These are phyloP conservation scores for Bocquillonia castaneifolia DNA, from an alignment of 441 rosid genomes.

Conservation along the genomic window DNA sequence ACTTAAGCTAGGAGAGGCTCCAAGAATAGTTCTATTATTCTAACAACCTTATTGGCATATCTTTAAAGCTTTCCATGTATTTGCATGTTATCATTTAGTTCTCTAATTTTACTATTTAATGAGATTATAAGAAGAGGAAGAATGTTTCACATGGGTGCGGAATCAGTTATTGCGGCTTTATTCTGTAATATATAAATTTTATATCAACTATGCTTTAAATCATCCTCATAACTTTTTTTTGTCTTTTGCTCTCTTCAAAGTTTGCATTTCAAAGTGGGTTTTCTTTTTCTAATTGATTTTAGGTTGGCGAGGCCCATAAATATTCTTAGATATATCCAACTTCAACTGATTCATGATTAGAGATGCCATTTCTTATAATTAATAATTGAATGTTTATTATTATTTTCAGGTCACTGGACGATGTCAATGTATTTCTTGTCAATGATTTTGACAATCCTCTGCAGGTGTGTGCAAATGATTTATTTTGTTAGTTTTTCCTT, in stretches of 20 bases:
- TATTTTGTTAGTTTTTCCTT: slow-evolving; percentile 4
- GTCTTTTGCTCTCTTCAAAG: background rate
- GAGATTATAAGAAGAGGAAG: slow-evolving; percentile 9
- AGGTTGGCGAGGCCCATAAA: background rate
- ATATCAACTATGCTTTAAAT: background rate
- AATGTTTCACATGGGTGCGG: background rate
- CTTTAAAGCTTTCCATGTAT: background rate
- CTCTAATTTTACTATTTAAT: background rate
- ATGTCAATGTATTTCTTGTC: slow-evolving; percentile 83
- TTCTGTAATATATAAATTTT: background rate
- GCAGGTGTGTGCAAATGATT: slow-evolving; percentile 49
- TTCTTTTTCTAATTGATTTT: background rate
- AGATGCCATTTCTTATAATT: slow-evolving; percentile 18
- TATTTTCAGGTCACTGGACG: slow-evolving; percentile 70
- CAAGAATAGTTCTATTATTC: too few relatives aligned
- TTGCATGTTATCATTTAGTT: background rate
- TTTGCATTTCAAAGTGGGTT: background rate
- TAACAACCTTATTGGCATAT: background rate
- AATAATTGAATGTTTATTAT: slow-evolving; percentile 1
- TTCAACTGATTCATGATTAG: background rate
- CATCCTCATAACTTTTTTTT: background rate
- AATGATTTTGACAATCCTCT: slow-evolving; percentile 85
- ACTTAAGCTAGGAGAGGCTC: too few relatives aligned
- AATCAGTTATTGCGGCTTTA: background rate
- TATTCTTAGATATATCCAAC: slow-evolving; percentile 7